These are phyloP conservation scores for Venturia oleaginea DNA, from an alignment of 2,329 filamentous ascomycete genomes.

Conservation along the genomic window DNA sequence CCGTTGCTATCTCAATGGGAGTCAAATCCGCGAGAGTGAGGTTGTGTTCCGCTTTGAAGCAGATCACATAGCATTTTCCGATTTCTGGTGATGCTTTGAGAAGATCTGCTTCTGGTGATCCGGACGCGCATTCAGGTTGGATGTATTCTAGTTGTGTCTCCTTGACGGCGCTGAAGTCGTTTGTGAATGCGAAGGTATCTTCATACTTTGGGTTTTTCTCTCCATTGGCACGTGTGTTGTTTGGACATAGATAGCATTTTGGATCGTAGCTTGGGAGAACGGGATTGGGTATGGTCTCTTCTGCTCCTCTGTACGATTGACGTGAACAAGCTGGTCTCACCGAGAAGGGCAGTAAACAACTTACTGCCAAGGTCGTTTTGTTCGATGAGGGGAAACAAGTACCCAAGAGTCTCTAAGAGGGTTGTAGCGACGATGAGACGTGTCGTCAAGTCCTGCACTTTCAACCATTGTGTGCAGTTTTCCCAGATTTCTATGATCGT, in stretches of 20 bases:
- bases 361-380: conserved; percentile 10
- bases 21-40: not conserved
- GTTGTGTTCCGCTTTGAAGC: conserved; percentile 8
- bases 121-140: not conserved
- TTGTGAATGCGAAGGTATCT: conserved; percentile 8
- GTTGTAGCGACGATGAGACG: conserved; percentile 10
- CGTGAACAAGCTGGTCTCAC: not conserved
- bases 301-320: not conserved
- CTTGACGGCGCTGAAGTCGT: conserved; percentile 12
- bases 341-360: conserved; percentile 17
- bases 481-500: too few species aligned
- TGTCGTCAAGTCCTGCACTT: not conserved
- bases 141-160: not conserved
- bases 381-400: conserved; percentile 6
- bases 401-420: conserved; percentile 7
- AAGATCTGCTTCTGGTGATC: not conserved
- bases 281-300: conserved; percentile 1
- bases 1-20: not conserved
- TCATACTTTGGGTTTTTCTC: conserved; percentile 6
- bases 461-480: not conserved
- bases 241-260: conserved; percentile 11
- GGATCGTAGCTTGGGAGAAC: not conserved
- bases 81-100: not conserved
- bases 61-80: conserved; percentile 10
- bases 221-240: conserved; percentile 4